phyloP scores from a whole-genome alignment of 2,329 filamentous ascomycete species.

The Metarhizium humberi region DNA sequence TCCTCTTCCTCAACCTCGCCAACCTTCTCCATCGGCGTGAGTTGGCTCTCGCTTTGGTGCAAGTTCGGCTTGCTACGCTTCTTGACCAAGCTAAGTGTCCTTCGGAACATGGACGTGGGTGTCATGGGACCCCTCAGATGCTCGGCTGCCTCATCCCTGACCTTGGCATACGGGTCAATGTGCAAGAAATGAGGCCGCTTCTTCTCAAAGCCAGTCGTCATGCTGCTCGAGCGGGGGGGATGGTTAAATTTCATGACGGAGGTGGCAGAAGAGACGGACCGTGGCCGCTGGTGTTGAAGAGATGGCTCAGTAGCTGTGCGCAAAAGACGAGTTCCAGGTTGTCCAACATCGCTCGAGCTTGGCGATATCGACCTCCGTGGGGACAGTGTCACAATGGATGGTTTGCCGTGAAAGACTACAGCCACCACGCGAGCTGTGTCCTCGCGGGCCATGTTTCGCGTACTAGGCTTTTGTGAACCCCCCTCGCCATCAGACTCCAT shows the following conservation, averaged over 20 bases:
- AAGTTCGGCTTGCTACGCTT: slow-evolving; percentile 45
- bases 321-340: slow-evolving; percentile 15
- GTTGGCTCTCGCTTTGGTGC: slow-evolving; percentile 24
- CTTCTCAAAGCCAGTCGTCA: slow-evolving; percentile 27
- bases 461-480: slow-evolving; percentile 11
- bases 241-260: slow-evolving; percentile 23
- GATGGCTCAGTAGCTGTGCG: slow-evolving; percentile 22
- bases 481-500: slow-evolving; percentile 35
- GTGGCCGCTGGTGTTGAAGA: slow-evolving; percentile 16
- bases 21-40: slow-evolving; percentile 25
- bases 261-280: slow-evolving; percentile 23
- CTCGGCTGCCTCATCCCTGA: slow-evolving; percentile 18
- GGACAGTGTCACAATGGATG: slow-evolving; percentile 44
- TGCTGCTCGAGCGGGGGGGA: slow-evolving; percentile 34
- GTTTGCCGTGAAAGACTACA: slow-evolving; percentile 50
- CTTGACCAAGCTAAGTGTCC: slow-evolving; percentile 43
- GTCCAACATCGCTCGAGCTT: slow-evolving; percentile 20
- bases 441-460: slow-evolving; percentile 36
- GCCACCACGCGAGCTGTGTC: slow-evolving; percentile 50
- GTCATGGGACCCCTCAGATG: slow-evolving; percentile 30
- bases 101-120: slow-evolving; percentile 39
- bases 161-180: slow-evolving; percentile 43
- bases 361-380: slow-evolving; percentile 33
- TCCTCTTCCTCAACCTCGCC: slow-evolving; percentile 21
- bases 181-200: slow-evolving; percentile 39